A percentile compares a stretch with the other conserved stretches of the same genome.
These are phyloP conservation scores for Ceratorhiza oryzae-sativae DNA, from an alignment of 1,284 basidiomycete species.

Conservation along the genomic window DNA sequence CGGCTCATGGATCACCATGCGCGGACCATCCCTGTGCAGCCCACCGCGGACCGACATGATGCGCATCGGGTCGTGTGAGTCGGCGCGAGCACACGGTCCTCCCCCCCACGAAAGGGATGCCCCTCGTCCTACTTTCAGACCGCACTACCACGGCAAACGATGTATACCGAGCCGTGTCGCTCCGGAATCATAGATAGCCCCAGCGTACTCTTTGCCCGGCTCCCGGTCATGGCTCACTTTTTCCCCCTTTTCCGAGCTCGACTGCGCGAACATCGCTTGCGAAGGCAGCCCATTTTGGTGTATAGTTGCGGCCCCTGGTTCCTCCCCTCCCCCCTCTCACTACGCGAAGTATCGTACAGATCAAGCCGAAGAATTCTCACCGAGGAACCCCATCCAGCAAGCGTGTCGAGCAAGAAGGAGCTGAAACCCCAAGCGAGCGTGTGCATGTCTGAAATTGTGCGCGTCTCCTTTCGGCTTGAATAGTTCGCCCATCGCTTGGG, in stretches of 20 bases:
- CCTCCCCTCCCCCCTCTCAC: no score
- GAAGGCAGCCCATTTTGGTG: neutral
- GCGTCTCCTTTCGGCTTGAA: neutral
- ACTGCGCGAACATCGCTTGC: conserved; percentile 31
- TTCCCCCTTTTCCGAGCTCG: conserved; percentile 20
- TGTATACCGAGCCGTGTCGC: neutral
- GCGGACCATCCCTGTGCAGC: neutral
- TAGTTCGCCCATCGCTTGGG: neutral
- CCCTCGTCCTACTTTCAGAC: no score
- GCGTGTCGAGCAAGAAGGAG: neutral
- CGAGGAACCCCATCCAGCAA: neutral
- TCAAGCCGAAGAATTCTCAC: neutral
- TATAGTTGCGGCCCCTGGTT: neutral
- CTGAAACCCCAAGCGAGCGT: neutral
- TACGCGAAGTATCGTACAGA: neutral
- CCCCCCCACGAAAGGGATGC: no score
- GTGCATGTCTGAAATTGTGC: conserved; percentile 4
- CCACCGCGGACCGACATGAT: neutral
- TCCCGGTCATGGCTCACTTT: conserved; percentile 24
- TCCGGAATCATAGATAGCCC: neutral
- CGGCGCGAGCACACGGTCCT: no score
- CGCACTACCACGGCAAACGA: neutral
- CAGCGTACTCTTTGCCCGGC: neutral
- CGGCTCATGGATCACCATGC: neutral
- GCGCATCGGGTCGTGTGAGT: conserved; percentile 6